Evolutionary conservation across 495 filamentous ascomycete species (phyloP).

Genomic region (Lepraria neglecta): DNA sequence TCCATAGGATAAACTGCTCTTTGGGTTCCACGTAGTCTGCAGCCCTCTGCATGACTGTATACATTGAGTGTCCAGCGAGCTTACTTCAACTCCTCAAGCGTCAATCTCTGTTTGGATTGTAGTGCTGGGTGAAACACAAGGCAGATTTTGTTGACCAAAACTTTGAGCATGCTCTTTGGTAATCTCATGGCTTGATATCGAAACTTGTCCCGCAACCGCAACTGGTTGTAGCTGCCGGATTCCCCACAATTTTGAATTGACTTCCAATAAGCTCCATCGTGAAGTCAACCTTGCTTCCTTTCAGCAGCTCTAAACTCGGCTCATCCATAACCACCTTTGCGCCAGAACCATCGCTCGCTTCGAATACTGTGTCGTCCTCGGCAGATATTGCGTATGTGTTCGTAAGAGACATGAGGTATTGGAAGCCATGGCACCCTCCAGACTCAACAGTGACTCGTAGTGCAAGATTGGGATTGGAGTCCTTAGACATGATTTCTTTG

Average conservation of each 20-base stretch:
- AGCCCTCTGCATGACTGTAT: no score
- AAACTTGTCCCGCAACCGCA: conserved; percentile 98
- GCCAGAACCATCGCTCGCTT: conserved; percentile 32
- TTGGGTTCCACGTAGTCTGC: no score
- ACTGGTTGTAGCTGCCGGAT: conserved; percentile 82
- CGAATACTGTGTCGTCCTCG: conserved; percentile 70
- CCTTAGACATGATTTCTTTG: conserved; percentile 53
- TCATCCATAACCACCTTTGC: conserved; percentile 88
- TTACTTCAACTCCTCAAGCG: not conserved
- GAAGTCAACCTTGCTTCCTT: conserved; percentile 90
- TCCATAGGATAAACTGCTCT: no score
- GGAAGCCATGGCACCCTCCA: conserved; percentile 96
- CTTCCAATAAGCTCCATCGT: conserved; percentile 96
- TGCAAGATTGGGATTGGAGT: conserved; percentile 73
- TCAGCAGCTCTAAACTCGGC: conserved; percentile 79
- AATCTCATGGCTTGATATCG: conserved; percentile 63
- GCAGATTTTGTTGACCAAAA: not conserved
- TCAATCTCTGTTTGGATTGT: not conserved
- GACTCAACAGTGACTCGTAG: conserved; percentile 85
- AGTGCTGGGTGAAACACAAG: not conserved
- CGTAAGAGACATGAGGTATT: conserved; percentile 87
- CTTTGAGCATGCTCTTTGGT: not conserved
- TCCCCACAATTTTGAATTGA: conserved; percentile 94
- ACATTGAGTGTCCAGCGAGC: not conserved
- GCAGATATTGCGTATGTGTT: conserved; percentile 49